phyloP scores from a whole-genome alignment of 192 early-diverging fungal genomes.

The Dispira parvispora region DNA sequence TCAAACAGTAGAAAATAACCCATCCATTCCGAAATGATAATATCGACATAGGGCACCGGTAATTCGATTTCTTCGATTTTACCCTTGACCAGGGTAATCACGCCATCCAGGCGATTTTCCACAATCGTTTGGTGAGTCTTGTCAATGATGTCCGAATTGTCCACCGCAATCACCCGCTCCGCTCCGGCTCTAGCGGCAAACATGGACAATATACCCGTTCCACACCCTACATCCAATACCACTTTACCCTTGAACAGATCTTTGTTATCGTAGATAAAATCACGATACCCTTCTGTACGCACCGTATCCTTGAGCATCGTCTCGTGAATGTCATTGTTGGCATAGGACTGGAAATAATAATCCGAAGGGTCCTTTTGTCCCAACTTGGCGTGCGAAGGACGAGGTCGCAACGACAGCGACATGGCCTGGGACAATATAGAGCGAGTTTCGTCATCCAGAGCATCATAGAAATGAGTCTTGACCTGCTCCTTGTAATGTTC shows the following conservation, averaged over 20 bases:
- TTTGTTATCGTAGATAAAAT: conserved; percentile 72
- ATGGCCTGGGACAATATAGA: conserved; percentile 1
- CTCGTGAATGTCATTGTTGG: conserved; percentile 49
- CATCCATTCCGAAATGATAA: conserved; percentile 90
- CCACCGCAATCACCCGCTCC: conserved; percentile 49
- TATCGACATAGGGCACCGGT: conserved; percentile 61
- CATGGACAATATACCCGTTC: conserved; percentile 85
- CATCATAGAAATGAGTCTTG: conserved; percentile 50
- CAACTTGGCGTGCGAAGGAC: not conserved
- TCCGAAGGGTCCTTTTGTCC: conserved; percentile 18
- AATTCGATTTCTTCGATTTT: conserved; percentile 64
- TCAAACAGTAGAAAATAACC: conserved; percentile 83
- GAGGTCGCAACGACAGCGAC: conserved; percentile 9
- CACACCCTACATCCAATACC: conserved; percentile 79
- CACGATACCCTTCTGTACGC: conserved; percentile 63
- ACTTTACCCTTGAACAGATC: conserved; percentile 70
- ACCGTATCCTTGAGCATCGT: conserved; percentile 76
- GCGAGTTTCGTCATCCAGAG: conserved; percentile 16
- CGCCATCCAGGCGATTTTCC: conserved; percentile 52
- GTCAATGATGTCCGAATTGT: conserved; percentile 73
- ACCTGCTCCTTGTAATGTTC: conserved; percentile 50
- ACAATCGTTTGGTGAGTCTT: conserved; percentile 58
- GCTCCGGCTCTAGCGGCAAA: conserved; percentile 83
- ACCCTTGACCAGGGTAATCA: conserved; percentile 43
- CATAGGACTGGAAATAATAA: conserved; percentile 43